A percentile compares a stretch with the other conserved stretches of the same genome.
phyloP scores from a whole-genome alignment of 306 rosid genomes.

The Delonix regia region DNA sequence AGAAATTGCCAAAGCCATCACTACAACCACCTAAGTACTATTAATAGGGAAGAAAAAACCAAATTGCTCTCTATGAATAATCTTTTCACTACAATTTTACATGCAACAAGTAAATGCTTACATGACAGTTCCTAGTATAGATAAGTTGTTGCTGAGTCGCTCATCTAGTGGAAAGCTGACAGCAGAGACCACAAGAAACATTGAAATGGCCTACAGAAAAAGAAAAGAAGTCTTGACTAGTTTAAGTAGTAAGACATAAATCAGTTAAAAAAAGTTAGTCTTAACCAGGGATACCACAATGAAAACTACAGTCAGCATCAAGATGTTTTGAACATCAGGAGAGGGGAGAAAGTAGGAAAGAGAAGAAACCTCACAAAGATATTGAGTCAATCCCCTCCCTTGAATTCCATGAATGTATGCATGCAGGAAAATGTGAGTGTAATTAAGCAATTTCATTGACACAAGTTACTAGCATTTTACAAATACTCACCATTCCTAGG shows the following conservation, averaged over 20 bases:
- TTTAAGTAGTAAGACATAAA: neutral
- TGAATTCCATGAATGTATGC: neutral
- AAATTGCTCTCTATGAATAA: conserved; percentile 2
- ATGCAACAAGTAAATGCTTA: conserved; percentile 49
- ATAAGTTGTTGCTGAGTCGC: conserved; percentile 58
- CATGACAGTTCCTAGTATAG: conserved; percentile 83
- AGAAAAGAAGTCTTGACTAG: neutral
- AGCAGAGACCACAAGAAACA: conserved; percentile 68
- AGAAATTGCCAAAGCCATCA: neutral
- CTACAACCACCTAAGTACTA: neutral
- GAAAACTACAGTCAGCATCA: neutral
- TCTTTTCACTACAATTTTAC: conserved; percentile 4
- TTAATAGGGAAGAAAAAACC: neutral
- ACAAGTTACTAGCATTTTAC: conserved; percentile 11
- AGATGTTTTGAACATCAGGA: neutral
- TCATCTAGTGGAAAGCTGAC: conserved; percentile 68
- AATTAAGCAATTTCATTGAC: conserved; percentile 11
- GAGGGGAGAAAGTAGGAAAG: neutral
- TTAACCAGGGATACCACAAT: neutral
- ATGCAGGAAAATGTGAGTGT: neutral
- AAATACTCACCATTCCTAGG: conserved; percentile 82
- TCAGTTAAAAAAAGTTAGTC: conserved; percentile 14
- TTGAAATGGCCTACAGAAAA: conserved; percentile 69
- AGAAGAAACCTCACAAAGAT: neutral
- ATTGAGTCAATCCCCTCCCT: neutral